Conservation (phyloP, 2,329 filamentous ascomycete genomes). For the Paecilomyces fulvus region DNA sequence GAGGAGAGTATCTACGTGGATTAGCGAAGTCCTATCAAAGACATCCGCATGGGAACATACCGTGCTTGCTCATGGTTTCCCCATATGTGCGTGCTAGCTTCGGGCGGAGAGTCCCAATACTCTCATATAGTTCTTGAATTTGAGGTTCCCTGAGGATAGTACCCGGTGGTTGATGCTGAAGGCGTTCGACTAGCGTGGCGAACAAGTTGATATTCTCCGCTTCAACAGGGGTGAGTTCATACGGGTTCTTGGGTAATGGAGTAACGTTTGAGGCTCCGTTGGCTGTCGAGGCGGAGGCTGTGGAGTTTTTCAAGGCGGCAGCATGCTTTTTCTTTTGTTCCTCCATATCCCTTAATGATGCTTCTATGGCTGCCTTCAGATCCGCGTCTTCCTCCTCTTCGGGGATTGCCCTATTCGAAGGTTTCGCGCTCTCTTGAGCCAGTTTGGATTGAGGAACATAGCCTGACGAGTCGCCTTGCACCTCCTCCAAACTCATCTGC, state of each 20-base stretch:
- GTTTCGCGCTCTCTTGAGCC: constrained; percentile 29
- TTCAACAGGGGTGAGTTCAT: constrained; percentile 86
- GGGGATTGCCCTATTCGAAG: constrained; percentile 32
- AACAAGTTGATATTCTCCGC: constrained; percentile 98
- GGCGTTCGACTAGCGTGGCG: constrained; percentile 80
- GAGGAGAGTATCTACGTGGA: constrained; percentile 66
- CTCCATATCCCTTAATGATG: constrained; percentile 93
- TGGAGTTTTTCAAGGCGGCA: constrained; percentile 71
- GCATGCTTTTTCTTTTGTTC: constrained; percentile 91
- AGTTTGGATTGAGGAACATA: constrained; percentile 59
- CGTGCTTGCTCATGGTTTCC: constrained; percentile 99
- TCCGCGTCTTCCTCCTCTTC: constrained; percentile 87
- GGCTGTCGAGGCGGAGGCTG: constrained; percentile 45
- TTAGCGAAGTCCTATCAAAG: constrained; percentile 10
- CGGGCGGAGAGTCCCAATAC: constrained; percentile 83
- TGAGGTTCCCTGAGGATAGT: constrained; percentile 96
- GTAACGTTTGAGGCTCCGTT: constrained; percentile 40
- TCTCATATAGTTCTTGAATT: constrained; percentile 96
- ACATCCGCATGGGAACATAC: constrained; percentile 42
- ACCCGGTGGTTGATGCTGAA: constrained; percentile 90
- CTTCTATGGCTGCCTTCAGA: constrained; percentile 87
- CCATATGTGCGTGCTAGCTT: constrained; percentile 94
- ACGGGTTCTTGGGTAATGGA: constrained; percentile 75
- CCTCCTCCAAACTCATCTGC: constrained; percentile 95
- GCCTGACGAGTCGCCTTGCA: constrained; percentile 62